A percentile compares a stretch with the other conserved stretches of the same genome.
These are phyloP conservation scores for Trypanosoma cruzi DNA, from an alignment of 208 protist species.

Conservation along the genomic window DNA sequence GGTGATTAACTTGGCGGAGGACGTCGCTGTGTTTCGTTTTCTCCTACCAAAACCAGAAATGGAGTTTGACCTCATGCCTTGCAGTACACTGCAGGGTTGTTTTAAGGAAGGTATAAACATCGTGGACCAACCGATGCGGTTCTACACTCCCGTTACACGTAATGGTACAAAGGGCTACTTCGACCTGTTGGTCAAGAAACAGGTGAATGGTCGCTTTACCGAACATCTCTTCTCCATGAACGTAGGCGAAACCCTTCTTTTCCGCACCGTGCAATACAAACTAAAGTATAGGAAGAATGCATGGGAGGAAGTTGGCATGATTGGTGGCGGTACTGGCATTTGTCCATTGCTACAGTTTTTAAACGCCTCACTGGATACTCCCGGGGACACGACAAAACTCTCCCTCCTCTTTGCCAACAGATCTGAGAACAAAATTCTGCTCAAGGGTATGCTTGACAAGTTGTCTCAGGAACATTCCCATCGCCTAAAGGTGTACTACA, in stretches of 20 bases:
- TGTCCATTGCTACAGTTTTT: slow-evolving; percentile 94
- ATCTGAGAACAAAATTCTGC: slow-evolving; percentile 92
- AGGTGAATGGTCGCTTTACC: slow-evolving; percentile 78
- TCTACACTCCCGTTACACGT: slow-evolving; percentile 90
- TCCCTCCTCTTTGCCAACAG: slow-evolving; percentile 90
- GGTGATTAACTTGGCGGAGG: slow-evolving; percentile 83
- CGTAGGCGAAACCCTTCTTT: slow-evolving; percentile 80
- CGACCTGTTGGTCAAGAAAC: slow-evolving; percentile 88
- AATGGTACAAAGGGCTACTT: slow-evolving; percentile 91
- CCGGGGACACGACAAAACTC: slow-evolving; percentile 84
- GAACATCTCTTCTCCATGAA: slow-evolving; percentile 86
- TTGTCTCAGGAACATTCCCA: slow-evolving; percentile 56
- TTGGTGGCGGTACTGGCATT: slow-evolving; percentile 92
- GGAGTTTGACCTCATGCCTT: slow-evolving; percentile 74
- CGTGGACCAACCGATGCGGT: slow-evolving; percentile 84
- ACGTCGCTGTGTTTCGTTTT: slow-evolving; percentile 90
- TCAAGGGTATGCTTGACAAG: slow-evolving; percentile 89
- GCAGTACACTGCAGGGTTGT: slow-evolving; percentile 83
- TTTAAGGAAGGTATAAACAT: slow-evolving; percentile 84
- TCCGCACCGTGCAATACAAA: slow-evolving; percentile 84
- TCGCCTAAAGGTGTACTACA: slow-evolving; percentile 89
- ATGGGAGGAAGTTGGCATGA: slow-evolving; percentile 85
- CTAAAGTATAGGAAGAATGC: slow-evolving; percentile 79
- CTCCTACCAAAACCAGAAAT: slow-evolving; percentile 65
- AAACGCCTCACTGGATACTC: slow-evolving; percentile 78